These are phyloP conservation scores for Chamaenerion angustifolium DNA, from an alignment of 345 rosid genomes.

Conservation along the genomic window DNA sequence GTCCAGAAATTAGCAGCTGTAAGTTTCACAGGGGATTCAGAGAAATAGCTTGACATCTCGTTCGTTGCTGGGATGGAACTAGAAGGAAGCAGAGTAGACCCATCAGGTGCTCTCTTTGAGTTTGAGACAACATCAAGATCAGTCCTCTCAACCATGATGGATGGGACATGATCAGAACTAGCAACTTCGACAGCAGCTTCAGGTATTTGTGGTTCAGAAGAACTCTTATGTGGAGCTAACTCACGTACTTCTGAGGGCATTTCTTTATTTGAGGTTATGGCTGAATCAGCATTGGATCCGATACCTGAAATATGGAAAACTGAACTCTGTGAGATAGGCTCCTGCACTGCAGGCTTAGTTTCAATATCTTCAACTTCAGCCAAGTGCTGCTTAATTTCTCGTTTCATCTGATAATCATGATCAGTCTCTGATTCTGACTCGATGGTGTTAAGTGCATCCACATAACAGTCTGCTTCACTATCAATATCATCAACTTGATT, in stretches of 20 bases:
- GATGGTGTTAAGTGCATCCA: constrained; percentile 78
- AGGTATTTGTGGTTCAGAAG: constrained; percentile 16
- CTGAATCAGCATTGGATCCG: constrained; percentile 17
- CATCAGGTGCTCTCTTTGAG: constrained; percentile 11
- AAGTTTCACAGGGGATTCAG: constrained; percentile 25
- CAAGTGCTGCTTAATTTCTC: constrained; percentile 21
- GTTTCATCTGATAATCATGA: constrained; percentile 35
- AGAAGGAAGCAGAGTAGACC: constrained; percentile 15
- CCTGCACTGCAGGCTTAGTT: constrained; percentile 12
- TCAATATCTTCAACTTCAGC: constrained; percentile 11
- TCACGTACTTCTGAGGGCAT: constrained; percentile 11
- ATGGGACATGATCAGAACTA: constrained; percentile 20
- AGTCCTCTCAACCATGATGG: constrained; percentile 7
- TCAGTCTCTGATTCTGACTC: constrained; percentile 67
- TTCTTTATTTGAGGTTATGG: constrained; percentile 14
- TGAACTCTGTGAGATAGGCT: constrained; percentile 5
- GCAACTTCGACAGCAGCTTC: constrained; percentile 18
- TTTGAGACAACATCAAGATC: constrained; percentile 6
- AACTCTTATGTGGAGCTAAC: constrained; percentile 17
- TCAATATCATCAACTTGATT: constrained; percentile 39
- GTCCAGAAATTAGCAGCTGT: constrained; percentile 60
- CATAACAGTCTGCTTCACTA: constrained; percentile 62
- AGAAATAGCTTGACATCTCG: constrained; percentile 8
- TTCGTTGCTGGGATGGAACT: constrained; percentile 1
- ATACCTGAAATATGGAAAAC: constrained; percentile 12